These are phyloP conservation scores for Phaeosphaeriaceae sp. DNA, from an alignment of 2,329 filamentous ascomycete species.

Conservation along the genomic window DNA sequence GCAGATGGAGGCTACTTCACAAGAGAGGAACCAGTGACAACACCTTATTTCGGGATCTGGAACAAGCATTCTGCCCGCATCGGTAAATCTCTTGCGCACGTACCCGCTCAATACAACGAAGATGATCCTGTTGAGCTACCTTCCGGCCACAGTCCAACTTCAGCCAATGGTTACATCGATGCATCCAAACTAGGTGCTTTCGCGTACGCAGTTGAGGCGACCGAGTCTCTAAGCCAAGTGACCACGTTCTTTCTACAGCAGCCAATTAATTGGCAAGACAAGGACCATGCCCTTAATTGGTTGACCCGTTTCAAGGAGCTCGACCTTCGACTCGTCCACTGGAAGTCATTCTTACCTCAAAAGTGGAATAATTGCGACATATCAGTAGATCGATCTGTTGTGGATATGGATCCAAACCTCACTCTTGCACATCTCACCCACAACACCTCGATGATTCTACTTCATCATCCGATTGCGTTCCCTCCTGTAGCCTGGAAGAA, in stretches of 20 bases:
- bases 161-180: slow-evolving; percentile 41
- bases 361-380: slow-evolving; percentile 46
- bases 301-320: slow-evolving; percentile 45
- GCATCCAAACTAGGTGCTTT: slow-evolving; percentile 44
- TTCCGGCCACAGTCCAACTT: slow-evolving; percentile 39
- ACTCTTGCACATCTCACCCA: slow-evolving; percentile 45
- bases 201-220: slow-evolving; percentile 44
- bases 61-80: slow-evolving; percentile 43
- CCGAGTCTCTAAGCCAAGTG: slow-evolving; percentile 43
- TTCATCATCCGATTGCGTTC: slow-evolving; percentile 42
- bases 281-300: slow-evolving; percentile 44
- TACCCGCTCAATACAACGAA: slow-evolving; percentile 44
- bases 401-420: slow-evolving; percentile 46
- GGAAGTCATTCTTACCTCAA: slow-evolving; percentile 43
- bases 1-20: slow-evolving; percentile 46
- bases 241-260: slow-evolving; percentile 45
- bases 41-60: slow-evolving; percentile 46
- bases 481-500: slow-evolving; percentile 40
- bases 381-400: slow-evolving; percentile 31
- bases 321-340: slow-evolving; percentile 42
- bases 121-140: slow-evolving; percentile 35
- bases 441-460: slow-evolving; percentile 45
- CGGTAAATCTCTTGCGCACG: slow-evolving; percentile 38
- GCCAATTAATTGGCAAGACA: slow-evolving; percentile 43
- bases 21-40: slow-evolving; percentile 40